A percentile compares a stretch with the other conserved stretches of the same genome.
These are phyloP conservation scores for Oidiodendron maius DNA, from an alignment of 495 filamentous ascomycete genomes.

Conservation along the genomic window DNA sequence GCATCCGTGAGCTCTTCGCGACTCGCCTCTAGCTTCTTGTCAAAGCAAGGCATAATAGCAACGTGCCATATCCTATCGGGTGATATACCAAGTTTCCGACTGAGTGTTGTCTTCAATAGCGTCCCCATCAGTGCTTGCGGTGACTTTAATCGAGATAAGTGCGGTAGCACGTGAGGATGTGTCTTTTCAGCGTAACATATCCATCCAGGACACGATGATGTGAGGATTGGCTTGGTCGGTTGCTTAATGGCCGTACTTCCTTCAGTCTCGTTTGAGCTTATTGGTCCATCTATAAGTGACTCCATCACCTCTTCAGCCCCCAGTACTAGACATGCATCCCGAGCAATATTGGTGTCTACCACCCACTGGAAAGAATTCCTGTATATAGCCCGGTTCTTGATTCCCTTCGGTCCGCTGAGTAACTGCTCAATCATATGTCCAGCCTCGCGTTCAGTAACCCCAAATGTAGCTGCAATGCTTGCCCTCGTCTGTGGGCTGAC, in stretches of 20 bases:
- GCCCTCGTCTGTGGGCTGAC: constrained; percentile 87
- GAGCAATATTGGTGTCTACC: constrained; percentile 75
- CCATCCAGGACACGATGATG: constrained; percentile 93
- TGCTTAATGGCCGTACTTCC: constrained; percentile 22
- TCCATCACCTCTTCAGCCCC: constrained; percentile 72
- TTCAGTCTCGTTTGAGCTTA: constrained; percentile 7
- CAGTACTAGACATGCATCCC: constrained; percentile 70
- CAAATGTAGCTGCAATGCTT: constrained; percentile 75
- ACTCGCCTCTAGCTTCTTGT: constrained; percentile 97
- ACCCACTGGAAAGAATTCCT: constrained; percentile 79
- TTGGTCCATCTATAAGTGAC: constrained; percentile 3
- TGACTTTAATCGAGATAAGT: constrained; percentile 86
- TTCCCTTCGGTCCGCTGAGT: constrained; percentile 60
- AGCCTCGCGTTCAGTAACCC: constrained; percentile 64
- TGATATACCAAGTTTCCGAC: constrained; percentile 59
- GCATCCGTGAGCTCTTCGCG: constrained; percentile 83
- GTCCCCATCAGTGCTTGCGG: constrained; percentile 90
- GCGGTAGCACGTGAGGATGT: constrained; percentile 85
- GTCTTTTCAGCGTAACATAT: constrained; percentile 98
- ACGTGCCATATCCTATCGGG: constrained; percentile 88
- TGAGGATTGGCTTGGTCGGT: constrained; percentile 69
- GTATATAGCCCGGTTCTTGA: constrained; percentile 61
- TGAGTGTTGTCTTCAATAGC: constrained; percentile 77
- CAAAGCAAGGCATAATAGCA: constrained; percentile 96
- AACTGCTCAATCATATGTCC: constrained; percentile 79